Base-by-base conservation (phyloP, 148 eudicot genomes). In the Rhododendron ovatum region DNA sequence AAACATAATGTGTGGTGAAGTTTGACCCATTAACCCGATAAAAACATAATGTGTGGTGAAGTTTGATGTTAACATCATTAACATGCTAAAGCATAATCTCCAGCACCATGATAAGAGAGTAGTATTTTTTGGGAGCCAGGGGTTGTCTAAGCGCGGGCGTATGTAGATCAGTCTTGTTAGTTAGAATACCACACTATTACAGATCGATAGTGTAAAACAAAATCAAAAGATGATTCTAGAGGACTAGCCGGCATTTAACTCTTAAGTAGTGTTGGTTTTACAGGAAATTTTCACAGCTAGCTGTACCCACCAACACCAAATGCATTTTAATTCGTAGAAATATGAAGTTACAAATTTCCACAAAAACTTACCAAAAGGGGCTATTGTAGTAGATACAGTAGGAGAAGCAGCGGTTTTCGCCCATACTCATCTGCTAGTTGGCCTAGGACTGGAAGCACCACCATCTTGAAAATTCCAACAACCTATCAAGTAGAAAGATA, bases 371-470 rank as follows among this genome's bases (percentile, higher is more conserved):
- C 98, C 84, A 83, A 94, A 94, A 78, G 98, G 98, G 71, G 93
- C 63, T 35, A 96, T 92, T 83, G 95, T 89, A 15, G 98, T 96
- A 33, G 98, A 96, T 47, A 96, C 87, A 63, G 98, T 96, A 33
- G 37, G 87, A 96, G 93, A 69, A 96, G 96, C 83, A 96, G 91
- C 7, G 98, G 98, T 86, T 94, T 96, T 82, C 98, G 96, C 80
- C 98, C 98, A 83, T 92, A 92, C 80, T 96, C 98, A 89, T 96
- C 98, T 43, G 98, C 87, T 84, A 96, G 96, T 89, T 96, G 98
- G 55, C 98, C 98, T 88, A 96, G 87, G 81, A 96, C 82, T 67
- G 98, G 98, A 89, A 96, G 94, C 83, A 94, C 89, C 82, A 96
- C 89, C 98, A 96, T 96, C 92, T 96, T 93, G 88, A 94, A 96